Evolutionary conservation across 2,329 filamentous ascomycete genomes (phyloP), one percentile per base, ranked within the genome.

Genomic region (Tympanopsis confertula): DNA sequence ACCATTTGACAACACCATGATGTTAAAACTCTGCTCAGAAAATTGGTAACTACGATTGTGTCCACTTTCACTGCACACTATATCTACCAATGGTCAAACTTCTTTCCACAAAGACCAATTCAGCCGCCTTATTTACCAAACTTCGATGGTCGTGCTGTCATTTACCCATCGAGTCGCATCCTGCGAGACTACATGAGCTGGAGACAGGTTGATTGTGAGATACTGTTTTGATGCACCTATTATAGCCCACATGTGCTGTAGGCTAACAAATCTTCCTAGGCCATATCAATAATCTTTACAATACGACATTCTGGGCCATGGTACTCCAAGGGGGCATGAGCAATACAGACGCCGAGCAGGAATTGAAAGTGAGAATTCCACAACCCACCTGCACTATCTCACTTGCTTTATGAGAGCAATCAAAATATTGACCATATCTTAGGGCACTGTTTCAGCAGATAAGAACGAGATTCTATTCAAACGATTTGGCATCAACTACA

Each of bases 11-110:
- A 26, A 10, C 14, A 24, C 35, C 4, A 20, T 5, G 22, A n/a
- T 5, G 17, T 15, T 33, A 33, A 33, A 7, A 10, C 10, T 28
- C 4, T 2, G 37, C 35, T 38, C 47, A 78, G 73, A 44, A 86
- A 86, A 54, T 61, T 86, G 13, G 70, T 78, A 5, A 79, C 77
- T 3, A 82, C 78, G 0, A 68, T 85, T 35, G 76, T 79, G 7
- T 82, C 78, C 4, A 76, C 73, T 0, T 86, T 86, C 50, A 83
- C 79, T 3, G 74, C 78, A 0, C 73, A 82, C 49, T 86, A 83
- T 53, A 66, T 80, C 19, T 65, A 72, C 51, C 62, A 74, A 13
- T 85, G 81, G 80, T 51, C 64, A 0, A 58, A 57, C 1, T 74
- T 67, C 50, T 81, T 82, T 46, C 68, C 70, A 0, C 61, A 65